A percentile compares a stretch with the other conserved stretches of the same genome.
Conservation (phyloP, 1,284 basidiomycete genomes). For the Chiua sp. region DNA sequence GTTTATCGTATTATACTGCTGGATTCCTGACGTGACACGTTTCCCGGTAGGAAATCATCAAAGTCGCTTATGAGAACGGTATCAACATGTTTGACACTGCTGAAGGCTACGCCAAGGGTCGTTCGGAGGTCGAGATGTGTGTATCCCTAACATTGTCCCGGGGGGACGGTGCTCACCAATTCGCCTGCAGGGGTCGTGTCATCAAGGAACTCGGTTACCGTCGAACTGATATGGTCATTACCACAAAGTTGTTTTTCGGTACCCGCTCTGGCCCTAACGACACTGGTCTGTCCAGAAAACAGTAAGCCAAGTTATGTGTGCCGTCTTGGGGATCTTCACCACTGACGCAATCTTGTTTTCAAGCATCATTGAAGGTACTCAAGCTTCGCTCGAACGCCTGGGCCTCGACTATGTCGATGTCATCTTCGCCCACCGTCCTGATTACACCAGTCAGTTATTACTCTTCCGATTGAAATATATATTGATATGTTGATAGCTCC, state of each 20-base stretch:
- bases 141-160: conserved; percentile 1
- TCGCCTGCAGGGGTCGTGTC: conserved; percentile 64
- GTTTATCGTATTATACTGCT: neutral
- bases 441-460: conserved; percentile 44
- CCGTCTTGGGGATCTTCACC: neutral
- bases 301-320: conserved; percentile 40
- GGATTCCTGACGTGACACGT: neutral
- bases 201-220: conserved; percentile 72
- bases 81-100: conserved; percentile 69
- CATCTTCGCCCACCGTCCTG: conserved; percentile 62
- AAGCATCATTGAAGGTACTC: conserved; percentile 70
- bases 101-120: conserved; percentile 62
- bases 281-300: conserved; percentile 67
- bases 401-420: conserved; percentile 72
- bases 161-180: neutral
- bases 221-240: conserved; percentile 71
- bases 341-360: neutral
- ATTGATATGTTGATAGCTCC: conserved; percentile 30
- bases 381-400: conserved; percentile 63
- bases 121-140: conserved; percentile 53
- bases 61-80: conserved; percentile 53
- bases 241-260: conserved; percentile 65
- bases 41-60: conserved; percentile 45
- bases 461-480: neutral
- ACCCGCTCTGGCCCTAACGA: conserved; percentile 59